Base-by-base conservation (phyloP, 2,329 filamentous ascomycete genomes). In the Monilinia fructigena region DNA sequence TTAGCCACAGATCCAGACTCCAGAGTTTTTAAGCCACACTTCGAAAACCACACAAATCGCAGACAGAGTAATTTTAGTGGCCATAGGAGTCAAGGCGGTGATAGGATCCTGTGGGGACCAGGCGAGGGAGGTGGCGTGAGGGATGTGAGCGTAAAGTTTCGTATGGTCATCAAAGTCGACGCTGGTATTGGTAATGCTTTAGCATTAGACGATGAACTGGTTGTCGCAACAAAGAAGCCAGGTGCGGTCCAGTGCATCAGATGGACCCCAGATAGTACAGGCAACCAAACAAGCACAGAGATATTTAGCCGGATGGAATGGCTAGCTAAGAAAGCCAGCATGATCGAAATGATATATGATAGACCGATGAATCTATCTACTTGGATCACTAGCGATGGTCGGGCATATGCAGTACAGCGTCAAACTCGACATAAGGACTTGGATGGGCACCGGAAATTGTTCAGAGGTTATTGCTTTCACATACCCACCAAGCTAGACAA, bases 101-200 rank as follows among this genome's bases (percentile, higher is more conserved):
- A 89, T 62, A 83, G 87, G 71, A 86, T 89, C 60, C 76, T 90
- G 16, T 86, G 90, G 78, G 91, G 91, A 0, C 86, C 90, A 1
- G 93, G 93, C 45, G 95, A 97, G 77, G 91, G 91, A 12, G 85
- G 85, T 59, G 92, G 92, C 4, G 88, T 97, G 61, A 86, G 87
- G 63, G 95, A 99, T 78, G 87, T 96, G 66, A 96, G 90, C 73
- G 84, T 99, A 59, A 90, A 92, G 14, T 99, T 99, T 78, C 87
- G 94, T 66, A 97, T 97, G 91, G 94, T 97, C 18, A 98, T 99
- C 75, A 96, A 96, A 76, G 92, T 99, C 23, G 95, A 99, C 78
- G 95, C 95, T 3, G 95, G 95, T 2, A 97, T 99, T 72, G 88
- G 89, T 72, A 91, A 89, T 74, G 92, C 91, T 14, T 80, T 98